These are phyloP conservation scores for Dendrothele bispora DNA, from an alignment of 768 basidiomycete genomes.

Conservation along the genomic window DNA sequence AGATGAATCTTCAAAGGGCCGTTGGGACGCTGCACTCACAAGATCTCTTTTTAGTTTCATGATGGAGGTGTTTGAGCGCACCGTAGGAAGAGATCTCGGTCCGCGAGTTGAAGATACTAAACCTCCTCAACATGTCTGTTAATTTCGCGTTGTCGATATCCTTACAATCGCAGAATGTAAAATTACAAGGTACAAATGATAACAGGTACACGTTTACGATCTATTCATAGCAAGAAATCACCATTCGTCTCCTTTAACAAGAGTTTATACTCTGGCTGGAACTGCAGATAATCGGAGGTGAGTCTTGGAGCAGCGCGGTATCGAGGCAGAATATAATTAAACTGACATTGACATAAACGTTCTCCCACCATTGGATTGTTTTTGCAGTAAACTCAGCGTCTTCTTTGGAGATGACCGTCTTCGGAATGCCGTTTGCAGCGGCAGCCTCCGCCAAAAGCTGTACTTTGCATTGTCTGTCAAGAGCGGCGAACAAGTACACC, in stretches of 20 bases:
- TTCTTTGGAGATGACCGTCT: constrained; percentile 19
- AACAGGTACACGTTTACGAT: no score
- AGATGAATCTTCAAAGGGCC: constrained; percentile 87
- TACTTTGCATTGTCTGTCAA: constrained; percentile 48
- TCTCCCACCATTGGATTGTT: constrained; percentile 18
- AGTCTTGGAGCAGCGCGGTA: constrained; percentile 1
- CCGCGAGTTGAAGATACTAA: constrained; percentile 46
- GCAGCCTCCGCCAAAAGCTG: constrained; percentile 46
- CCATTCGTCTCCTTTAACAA: constrained; percentile 26
- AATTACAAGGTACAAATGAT: no score
- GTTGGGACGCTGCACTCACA: constrained; percentile 94
- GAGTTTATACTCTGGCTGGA: constrained; percentile 26
- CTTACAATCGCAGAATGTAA: no score
- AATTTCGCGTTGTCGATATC: no score
- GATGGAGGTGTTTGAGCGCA: constrained; percentile 93
- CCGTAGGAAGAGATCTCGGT: constrained; percentile 83
- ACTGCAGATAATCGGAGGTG: constrained; percentile 12
- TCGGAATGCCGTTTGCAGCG: constrained; percentile 24
- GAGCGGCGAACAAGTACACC: constrained; percentile 37
- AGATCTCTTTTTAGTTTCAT: constrained; percentile 78
- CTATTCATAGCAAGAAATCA: constrained; percentile 21
- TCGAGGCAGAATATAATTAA: neutral
- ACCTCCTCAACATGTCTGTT: constrained; percentile 82
- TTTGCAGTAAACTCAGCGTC: constrained; percentile 25
- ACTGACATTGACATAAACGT: constrained; percentile 17